These are phyloP conservation scores for Nannizziopsis arthrosporioides DNA, from an alignment of 2,329 filamentous ascomycete genomes.

Conservation along the genomic window DNA sequence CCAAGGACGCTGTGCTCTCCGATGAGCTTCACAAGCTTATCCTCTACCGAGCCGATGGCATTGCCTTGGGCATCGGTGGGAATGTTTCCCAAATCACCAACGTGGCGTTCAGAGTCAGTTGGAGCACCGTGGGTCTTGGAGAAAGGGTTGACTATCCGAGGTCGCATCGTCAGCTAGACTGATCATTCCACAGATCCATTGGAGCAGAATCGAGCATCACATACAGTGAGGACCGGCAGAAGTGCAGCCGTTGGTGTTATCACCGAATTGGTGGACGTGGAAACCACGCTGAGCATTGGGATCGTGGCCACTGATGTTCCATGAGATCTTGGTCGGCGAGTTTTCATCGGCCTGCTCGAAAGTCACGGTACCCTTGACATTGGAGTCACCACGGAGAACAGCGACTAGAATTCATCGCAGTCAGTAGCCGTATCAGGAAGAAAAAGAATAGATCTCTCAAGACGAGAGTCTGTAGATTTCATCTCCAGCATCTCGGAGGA, in stretches of 20 bases:
- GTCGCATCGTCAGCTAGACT: background rate
- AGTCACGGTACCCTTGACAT: conserved; percentile 81
- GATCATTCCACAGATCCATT: background rate
- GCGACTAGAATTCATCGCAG: conserved; percentile 52
- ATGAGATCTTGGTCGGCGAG: conserved; percentile 72
- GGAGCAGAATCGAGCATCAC: conserved; percentile 26
- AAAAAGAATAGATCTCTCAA: background rate
- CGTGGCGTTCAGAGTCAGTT: conserved; percentile 71
- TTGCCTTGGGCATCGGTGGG: conserved; percentile 89
- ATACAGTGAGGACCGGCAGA: conserved; percentile 94
- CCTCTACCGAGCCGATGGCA: conserved; percentile 64
- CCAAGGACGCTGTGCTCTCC: conserved; percentile 90
- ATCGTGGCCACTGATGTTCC: conserved; percentile 86
- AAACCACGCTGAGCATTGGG: conserved; percentile 93
- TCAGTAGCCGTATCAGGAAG: background rate
- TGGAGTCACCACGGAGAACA: conserved; percentile 95
- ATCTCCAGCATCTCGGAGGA: background rate
- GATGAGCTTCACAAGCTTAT: conserved; percentile 88
- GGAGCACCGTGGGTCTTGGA: conserved; percentile 86
- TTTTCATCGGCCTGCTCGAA: conserved; percentile 86
- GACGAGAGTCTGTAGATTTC: background rate
- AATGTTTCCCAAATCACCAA: conserved; percentile 96
- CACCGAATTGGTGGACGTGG: conserved; percentile 97
- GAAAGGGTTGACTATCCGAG: conserved; percentile 73
- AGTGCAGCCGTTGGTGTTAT: conserved; percentile 99